phyloP scores from a whole-genome alignment of 2,329 filamentous ascomycete genomes.

The Venturia carpophila region DNA sequence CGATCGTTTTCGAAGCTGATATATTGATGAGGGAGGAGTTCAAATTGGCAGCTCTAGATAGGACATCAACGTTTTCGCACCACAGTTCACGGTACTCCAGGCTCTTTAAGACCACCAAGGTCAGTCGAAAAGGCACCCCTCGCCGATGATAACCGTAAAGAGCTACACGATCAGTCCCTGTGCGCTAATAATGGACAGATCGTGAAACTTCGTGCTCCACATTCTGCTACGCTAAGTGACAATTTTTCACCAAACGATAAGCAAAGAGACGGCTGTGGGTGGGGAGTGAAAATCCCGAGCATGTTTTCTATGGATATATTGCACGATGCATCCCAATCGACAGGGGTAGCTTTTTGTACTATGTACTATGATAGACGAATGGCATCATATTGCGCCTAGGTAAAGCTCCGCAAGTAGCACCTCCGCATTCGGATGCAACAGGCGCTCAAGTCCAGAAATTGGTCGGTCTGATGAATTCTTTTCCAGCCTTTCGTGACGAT shows the following conservation, averaged over 20 bases:
- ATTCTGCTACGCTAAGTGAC: background rate
- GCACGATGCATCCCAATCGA: background rate
- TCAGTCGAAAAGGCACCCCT: background rate
- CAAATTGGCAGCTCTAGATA: background rate
- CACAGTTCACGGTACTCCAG: background rate
- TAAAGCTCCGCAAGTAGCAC: background rate
- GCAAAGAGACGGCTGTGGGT: background rate
- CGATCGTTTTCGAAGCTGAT: background rate
- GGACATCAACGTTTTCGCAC: background rate
- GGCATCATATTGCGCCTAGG: constrained; percentile 7
- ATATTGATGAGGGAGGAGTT: background rate
- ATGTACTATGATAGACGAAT: too few species aligned
- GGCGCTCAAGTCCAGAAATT: background rate
- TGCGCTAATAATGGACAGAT: background rate
- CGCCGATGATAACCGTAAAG: constrained; percentile 3
- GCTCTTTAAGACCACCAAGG: background rate
- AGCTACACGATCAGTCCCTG: background rate
- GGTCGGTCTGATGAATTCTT: background rate
- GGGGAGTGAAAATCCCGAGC: background rate
- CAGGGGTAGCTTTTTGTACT: background rate
- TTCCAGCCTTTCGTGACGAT: background rate
- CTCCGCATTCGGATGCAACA: background rate
- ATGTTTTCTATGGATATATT: background rate
- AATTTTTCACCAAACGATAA: constrained; percentile 1
- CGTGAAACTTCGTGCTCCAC: background rate